phyloP scores from a whole-genome alignment of 768 basidiomycete genomes.

The Dacryopinax primogenitus region DNA sequence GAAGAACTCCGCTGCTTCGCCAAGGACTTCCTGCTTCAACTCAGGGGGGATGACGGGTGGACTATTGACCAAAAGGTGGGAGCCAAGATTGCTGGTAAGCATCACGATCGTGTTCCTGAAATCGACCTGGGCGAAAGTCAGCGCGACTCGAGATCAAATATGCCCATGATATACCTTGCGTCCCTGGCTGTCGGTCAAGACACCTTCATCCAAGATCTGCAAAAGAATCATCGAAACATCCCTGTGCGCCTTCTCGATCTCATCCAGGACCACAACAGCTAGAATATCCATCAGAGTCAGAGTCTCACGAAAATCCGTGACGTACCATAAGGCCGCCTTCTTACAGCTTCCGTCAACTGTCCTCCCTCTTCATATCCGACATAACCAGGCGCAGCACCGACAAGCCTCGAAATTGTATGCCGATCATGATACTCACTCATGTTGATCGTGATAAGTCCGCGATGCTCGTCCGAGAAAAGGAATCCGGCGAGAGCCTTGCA shows the following conservation, averaged over 20 bases:
- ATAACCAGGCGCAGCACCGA: conserved; percentile 88
- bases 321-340: conserved; percentile 80
- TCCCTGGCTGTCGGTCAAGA: conserved; percentile 80
- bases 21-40: conserved; percentile 55
- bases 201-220: conserved; percentile 84
- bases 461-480: conserved; percentile 77
- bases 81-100: conserved; percentile 77
- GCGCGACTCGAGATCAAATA: background rate
- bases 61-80: conserved; percentile 59
- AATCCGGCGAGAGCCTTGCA: conserved; percentile 80
- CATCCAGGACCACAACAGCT: conserved; percentile 55
- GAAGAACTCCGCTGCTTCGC: conserved; percentile 66
- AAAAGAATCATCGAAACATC: conserved; percentile 84
- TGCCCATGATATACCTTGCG: conserved; percentile 36
- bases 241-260: conserved; percentile 90
- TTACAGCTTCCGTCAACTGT: conserved; percentile 84
- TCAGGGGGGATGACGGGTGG: conserved; percentile 47
- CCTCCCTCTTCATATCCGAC: conserved; percentile 84
- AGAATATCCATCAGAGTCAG: background rate
- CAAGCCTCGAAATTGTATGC: conserved; percentile 79
- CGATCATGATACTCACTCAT: conserved; percentile 93
- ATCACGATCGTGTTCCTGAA: conserved; percentile 94
- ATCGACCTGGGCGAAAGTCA: conserved; percentile 39
- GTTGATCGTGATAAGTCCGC: conserved; percentile 80
- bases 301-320: conserved; percentile 59